Conservation (phyloP, 2,329 filamentous ascomycete genomes). For the Aspergillus sclerotialis region DNA sequence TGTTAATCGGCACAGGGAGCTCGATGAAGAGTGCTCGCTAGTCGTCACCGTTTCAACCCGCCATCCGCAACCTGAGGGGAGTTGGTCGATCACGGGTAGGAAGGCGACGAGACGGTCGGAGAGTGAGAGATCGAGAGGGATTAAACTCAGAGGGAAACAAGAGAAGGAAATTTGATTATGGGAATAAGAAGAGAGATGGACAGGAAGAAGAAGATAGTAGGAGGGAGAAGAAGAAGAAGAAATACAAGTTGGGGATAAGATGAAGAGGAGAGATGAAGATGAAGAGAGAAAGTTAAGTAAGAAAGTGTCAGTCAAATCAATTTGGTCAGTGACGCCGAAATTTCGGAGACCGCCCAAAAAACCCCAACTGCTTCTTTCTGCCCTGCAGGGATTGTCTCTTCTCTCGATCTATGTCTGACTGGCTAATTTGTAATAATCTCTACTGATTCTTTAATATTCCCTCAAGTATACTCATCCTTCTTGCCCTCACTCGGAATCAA, state of each 20-base stretch:
- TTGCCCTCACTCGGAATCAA: no score
- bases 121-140: no score
- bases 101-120: slow-evolving; percentile 2
- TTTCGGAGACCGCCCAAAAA: neutral
- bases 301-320: no score
- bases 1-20: slow-evolving; percentile 28
- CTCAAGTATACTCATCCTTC: no score
- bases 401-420: no score
- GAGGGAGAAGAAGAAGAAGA: slow-evolving; percentile 4
- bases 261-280: slow-evolving; percentile 9
- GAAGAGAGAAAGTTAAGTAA: slow-evolving; percentile 8
- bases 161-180: slow-evolving; percentile 4
- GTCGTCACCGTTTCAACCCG: slow-evolving; percentile 34
- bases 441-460: no score
- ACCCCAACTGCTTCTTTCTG: no score
- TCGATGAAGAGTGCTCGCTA: slow-evolving; percentile 24
- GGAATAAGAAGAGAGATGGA: slow-evolving; percentile 2
- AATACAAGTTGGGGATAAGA: slow-evolving; percentile 3
- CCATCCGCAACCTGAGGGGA: slow-evolving; percentile 31
- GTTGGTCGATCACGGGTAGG: slow-evolving; percentile 7
- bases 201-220: slow-evolving; percentile 6
- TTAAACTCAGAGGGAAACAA: slow-evolving; percentile 4
- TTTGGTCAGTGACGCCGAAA: no score
- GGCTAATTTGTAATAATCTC: no score
- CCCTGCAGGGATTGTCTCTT: no score